phyloP scores from a whole-genome alignment of 225 moss, liverwort and hornwort genomes.

The Bryum argenteum region DNA sequence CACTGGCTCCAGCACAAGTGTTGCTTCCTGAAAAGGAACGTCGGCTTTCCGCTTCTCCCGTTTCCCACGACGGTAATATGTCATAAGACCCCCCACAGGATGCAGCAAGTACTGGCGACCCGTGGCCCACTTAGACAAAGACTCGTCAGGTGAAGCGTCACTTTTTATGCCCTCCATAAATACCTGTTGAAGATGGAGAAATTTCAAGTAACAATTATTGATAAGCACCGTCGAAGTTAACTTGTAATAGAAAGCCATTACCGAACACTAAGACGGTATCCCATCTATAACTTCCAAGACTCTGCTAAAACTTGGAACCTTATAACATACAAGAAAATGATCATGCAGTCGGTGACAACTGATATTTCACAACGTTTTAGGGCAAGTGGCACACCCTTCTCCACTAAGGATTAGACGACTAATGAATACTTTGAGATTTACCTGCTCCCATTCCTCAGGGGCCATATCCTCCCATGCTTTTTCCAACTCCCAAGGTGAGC shows the following conservation, averaged over 20 bases:
- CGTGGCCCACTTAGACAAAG: constrained; percentile 65
- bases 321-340: background rate
- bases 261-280: background rate
- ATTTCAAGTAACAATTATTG: constrained; percentile 18
- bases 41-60: constrained; percentile 88
- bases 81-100: constrained; percentile 91
- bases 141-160: constrained; percentile 51
- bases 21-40: constrained; percentile 84
- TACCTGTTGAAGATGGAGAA: constrained; percentile 51
- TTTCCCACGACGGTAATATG: constrained; percentile 90
- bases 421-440: constrained; percentile 37
- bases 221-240: constrained; percentile 11
- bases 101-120: constrained; percentile 88
- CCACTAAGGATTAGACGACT: background rate
- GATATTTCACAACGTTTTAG: constrained; percentile 4
- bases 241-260: background rate
- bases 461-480: constrained; percentile 86
- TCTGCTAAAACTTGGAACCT: background rate
- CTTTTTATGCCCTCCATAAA: constrained; percentile 86
- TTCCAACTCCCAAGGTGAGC: constrained; percentile 69
- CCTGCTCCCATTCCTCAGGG: constrained; percentile 90
- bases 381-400: background rate
- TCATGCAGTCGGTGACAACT: constrained; percentile 10
- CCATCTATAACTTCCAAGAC: background rate
- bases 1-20: constrained; percentile 81